Evolutionary conservation across 768 basidiomycete species (phyloP).

Genomic region (Hydnum rufescens): DNA sequence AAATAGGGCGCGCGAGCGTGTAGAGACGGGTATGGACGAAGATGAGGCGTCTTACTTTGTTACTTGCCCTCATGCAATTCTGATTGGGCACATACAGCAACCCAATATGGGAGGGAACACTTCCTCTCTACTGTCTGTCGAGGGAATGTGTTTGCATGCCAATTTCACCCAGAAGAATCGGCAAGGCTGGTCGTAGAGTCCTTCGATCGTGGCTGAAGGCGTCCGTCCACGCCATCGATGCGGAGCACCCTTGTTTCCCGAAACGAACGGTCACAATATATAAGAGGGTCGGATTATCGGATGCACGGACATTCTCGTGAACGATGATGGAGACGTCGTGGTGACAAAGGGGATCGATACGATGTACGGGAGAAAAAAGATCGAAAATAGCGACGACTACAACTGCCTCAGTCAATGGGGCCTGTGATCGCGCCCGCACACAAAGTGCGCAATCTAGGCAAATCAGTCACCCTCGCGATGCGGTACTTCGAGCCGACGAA

Average conservation of each 20-base stretch:
- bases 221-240: too few species aligned
- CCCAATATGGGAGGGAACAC: conserved; percentile 84
- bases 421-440: conserved; percentile 10
- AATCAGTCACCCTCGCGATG: conserved; percentile 78
- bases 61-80: too few species aligned
- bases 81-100: conserved; percentile 69
- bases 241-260: conserved; percentile 3
- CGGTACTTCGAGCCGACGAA: conserved; percentile 88
- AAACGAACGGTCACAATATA: too few species aligned
- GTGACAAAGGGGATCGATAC: conserved; percentile 99
- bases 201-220: conserved; percentile 55
- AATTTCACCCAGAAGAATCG: conserved; percentile 98
- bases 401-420: conserved; percentile 11
- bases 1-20: conserved; percentile 17
- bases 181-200: conserved; percentile 61
- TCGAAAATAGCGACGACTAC: conserved; percentile 12
- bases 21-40: conserved; percentile 28
- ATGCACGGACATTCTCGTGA: conserved; percentile 92
- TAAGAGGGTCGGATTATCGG: conserved; percentile 94
- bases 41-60: too few species aligned
- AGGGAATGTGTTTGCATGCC: conserved; percentile 75
- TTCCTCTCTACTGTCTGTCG: conserved; percentile 73
- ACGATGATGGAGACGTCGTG: conserved; percentile 89
- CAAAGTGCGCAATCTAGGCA: conserved; percentile 87
- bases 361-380: conserved; percentile 72